phyloP scores from a whole-genome alignment of 352 stramenopile species.

The Hyaloperonospora arabidopsidis region DNA sequence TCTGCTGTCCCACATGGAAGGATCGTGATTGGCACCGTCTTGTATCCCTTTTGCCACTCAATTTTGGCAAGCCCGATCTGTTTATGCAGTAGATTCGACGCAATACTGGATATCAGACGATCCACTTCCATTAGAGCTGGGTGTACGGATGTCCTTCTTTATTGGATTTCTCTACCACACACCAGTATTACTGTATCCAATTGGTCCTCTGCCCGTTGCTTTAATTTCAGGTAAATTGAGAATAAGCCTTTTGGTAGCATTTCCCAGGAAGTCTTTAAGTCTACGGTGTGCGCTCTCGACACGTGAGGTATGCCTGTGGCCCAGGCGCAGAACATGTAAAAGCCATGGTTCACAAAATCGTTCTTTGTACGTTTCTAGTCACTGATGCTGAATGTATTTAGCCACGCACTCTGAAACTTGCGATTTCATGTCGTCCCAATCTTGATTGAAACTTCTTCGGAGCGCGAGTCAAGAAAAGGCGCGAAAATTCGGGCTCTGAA shows the following conservation, averaged over 20 bases:
- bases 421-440: not conserved
- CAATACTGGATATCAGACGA: too few relatives aligned
- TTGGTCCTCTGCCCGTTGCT: too few relatives aligned
- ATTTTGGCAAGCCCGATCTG: too few relatives aligned
- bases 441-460: not conserved
- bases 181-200: too few relatives aligned
- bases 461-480: not conserved
- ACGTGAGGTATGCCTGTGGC: not conserved
- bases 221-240: too few relatives aligned
- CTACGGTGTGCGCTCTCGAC: not conserved
- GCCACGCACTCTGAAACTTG: not conserved
- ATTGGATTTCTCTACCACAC: too few relatives aligned
- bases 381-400: not conserved
- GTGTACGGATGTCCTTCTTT: too few relatives aligned
- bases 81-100: too few relatives aligned
- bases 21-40: too few relatives aligned
- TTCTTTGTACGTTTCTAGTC: not conserved
- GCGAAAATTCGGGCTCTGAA: not conserved
- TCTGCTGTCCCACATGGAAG: too few relatives aligned
- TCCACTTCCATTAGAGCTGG: too few relatives aligned
- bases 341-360: not conserved
- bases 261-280: not conserved
- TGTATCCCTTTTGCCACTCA: too few relatives aligned
- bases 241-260: not conserved
- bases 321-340: not conserved